Percentiles rank a stretch among this genome's conserved stretches.
These are phyloP conservation scores for Diaporthe amygdali DNA, from an alignment of 2,329 filamentous ascomycete species.

Conservation along the genomic window DNA sequence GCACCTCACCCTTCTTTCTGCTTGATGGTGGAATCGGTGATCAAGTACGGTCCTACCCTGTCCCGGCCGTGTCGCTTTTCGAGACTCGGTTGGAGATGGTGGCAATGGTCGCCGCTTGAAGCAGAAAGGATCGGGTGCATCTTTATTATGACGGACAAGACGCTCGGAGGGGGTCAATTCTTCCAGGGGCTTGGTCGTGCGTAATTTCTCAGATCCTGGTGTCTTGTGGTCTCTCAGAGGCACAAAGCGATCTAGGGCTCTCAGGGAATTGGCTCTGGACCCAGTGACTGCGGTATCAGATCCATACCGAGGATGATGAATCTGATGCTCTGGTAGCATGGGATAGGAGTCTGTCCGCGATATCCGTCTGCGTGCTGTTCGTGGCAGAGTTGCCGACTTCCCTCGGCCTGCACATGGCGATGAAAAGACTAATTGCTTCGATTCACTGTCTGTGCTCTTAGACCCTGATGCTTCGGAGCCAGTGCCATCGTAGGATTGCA, in stretches of 20 bases:
- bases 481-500: constrained; percentile 22
- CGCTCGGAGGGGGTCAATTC: constrained; percentile 50
- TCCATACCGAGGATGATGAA: constrained; percentile 11
- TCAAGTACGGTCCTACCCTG: constrained; percentile 22
- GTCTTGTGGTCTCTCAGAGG: constrained; percentile 44
- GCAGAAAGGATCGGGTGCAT: constrained; percentile 49
- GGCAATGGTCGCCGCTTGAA: constrained; percentile 35
- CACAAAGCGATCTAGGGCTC: constrained; percentile 55
- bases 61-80: constrained; percentile 15
- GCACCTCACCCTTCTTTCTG: constrained; percentile 20
- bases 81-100: constrained; percentile 23
- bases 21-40: neutral
- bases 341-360: constrained; percentile 22
- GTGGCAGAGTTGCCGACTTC: constrained; percentile 16
- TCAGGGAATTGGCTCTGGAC: constrained; percentile 26
- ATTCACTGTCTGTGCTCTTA: neutral
- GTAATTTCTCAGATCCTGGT: constrained; percentile 49
- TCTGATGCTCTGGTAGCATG: neutral
- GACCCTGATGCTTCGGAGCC: constrained; percentile 21
- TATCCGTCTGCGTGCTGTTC: constrained; percentile 4
- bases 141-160: constrained; percentile 47
- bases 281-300: constrained; percentile 20
- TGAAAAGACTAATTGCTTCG: neutral
- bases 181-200: constrained; percentile 47
- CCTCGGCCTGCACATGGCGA: neutral